Evolutionary conservation across 495 filamentous ascomycete genomes (phyloP).

Genomic region (Cercophora scortea): DNA sequence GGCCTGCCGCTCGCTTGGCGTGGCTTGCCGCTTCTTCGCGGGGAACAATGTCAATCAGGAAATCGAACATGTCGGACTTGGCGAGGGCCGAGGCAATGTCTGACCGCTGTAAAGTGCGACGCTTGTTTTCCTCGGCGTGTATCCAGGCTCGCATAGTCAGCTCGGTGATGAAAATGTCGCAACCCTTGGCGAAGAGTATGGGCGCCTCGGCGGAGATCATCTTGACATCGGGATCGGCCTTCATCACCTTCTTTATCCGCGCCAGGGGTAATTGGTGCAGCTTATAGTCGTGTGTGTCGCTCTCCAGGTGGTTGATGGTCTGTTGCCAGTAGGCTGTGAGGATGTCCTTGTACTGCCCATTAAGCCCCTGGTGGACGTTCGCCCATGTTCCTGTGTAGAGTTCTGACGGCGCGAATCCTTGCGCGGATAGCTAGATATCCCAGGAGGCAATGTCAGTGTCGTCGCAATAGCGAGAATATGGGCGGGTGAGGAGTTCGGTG

Average conservation of each 20-base stretch:
- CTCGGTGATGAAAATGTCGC: slow-evolving; percentile 99
- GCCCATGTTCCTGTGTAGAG: slow-evolving; percentile 91
- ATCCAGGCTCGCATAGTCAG: slow-evolving; percentile 99
- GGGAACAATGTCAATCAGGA: slow-evolving; percentile 97
- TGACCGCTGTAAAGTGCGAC: slow-evolving; percentile 86
- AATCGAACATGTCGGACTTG: slow-evolving; percentile 99
- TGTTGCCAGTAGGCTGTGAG: slow-evolving; percentile 99
- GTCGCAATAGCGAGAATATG: neutral
- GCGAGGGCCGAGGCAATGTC: slow-evolving; percentile 93
- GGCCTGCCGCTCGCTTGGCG: slow-evolving; percentile 52
- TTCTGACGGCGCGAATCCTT: slow-evolving; percentile 78
- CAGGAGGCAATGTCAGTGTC: slow-evolving; percentile 1
- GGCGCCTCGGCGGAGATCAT: slow-evolving; percentile 99
- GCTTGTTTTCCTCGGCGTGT: slow-evolving; percentile 97
- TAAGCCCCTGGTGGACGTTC: slow-evolving; percentile 94
- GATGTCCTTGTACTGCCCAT: slow-evolving; percentile 89
- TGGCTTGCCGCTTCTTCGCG: slow-evolving; percentile 85
- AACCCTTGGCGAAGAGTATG: slow-evolving; percentile 96
- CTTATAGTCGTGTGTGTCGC: slow-evolving; percentile 95
- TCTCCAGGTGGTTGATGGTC: slow-evolving; percentile 88
- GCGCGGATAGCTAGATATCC: slow-evolving; percentile 52
- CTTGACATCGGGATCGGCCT: slow-evolving; percentile 97
- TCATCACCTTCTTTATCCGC: slow-evolving; percentile 99
- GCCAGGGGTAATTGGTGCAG: slow-evolving; percentile 91
- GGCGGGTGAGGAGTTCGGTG: neutral